phyloP scores from a whole-genome alignment of 2,329 filamentous ascomycete species.

The Aureobasidium mangrovei region DNA sequence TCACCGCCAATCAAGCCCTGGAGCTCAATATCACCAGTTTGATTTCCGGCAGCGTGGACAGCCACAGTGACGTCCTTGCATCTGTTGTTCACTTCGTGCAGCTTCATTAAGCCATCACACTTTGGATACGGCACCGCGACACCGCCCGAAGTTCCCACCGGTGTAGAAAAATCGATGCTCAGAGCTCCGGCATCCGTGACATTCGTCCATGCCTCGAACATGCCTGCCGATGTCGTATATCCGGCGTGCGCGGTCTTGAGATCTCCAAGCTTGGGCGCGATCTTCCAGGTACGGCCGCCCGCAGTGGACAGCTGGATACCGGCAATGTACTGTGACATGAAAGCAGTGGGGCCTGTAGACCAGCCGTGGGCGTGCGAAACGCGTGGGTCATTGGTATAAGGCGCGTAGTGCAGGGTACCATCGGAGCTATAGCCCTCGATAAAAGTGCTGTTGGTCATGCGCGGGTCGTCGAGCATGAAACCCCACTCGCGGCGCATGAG shows the following conservation, averaged over 20 bases:
- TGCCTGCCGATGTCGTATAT: conserved; percentile 7
- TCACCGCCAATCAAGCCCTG: conserved; percentile 14
- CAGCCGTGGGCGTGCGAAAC: conserved; percentile 44
- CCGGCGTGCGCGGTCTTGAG: conserved; percentile 13
- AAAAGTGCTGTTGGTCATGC: conserved; percentile 37
- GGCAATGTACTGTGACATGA: conserved; percentile 34
- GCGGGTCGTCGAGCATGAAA: conserved; percentile 32
- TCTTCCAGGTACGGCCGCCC: conserved; percentile 16
- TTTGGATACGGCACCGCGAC: conserved; percentile 14
- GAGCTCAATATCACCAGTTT: conserved; percentile 14
- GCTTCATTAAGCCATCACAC: conserved; percentile 13
- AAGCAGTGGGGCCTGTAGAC: conserved; percentile 41
- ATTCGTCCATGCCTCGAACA: conserved; percentile 13
- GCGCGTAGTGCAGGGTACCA: conserved; percentile 39
- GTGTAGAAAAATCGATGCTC: conserved; percentile 9
- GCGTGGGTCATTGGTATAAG: conserved; percentile 29
- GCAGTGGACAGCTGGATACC: conserved; percentile 32
- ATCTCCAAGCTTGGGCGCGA: conserved; percentile 14
- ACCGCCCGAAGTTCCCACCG: conserved; percentile 5
- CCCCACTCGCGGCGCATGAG: conserved; percentile 35
- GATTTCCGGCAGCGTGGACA: background rate
- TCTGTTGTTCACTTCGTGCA: conserved; percentile 10
- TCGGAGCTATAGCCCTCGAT: conserved; percentile 35
- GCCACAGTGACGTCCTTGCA: conserved; percentile 13
- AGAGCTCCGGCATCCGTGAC: conserved; percentile 5